Base-by-base conservation (phyloP, 129 eudicot genomes). In the Saposhnikovia divaricata region DNA sequence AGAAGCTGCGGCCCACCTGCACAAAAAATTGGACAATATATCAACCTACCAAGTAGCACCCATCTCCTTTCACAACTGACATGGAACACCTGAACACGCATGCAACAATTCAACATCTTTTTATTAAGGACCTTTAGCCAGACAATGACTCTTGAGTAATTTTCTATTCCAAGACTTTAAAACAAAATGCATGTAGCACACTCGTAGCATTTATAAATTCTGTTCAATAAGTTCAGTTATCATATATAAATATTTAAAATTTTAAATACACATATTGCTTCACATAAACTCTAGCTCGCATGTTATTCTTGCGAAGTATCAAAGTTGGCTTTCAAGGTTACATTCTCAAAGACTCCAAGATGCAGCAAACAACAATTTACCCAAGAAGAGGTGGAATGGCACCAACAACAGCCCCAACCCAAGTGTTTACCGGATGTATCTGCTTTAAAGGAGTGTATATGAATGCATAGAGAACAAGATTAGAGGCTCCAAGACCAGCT, bases 361-460 rank as follows among this genome's bases (percentile, higher is more conserved):
- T 69, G 38, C 37, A 73, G 8, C 53, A 73, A 44, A 75, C 23
- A 79, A 78, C 78, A 61, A 7, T 65, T 87, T 89, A 94, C 98
- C 98, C 98, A 44, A 94, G 96, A 81, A 94, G 97, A 72, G 98
- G 98, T 46, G 98, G 98, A 82, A 94, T 94, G 75, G 98, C 97
- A 86, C 98, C 98, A 72, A 94, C 98, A 85, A 94, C 87, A 79
- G 98, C 98, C 39, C 98, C 98, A 78, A 94, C 97, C 98, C 98
- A 94, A 31, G 98, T 94, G 85, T 94, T 94, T 25, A 92, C 87
- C 27, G 97, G 97, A 85, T 94, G 98, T 77, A 94, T 92, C 88
- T 94, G 98, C 91, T 94, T 94, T 83, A 94, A 72, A 25, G 98
- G 98, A 75, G 98, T 94, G 88, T 94, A 94, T 43, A 94, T 88